Base-by-base conservation (phyloP, 2,329 filamentous ascomycete genomes). In the Ophiocordyceps camponoti-floridani region DNA sequence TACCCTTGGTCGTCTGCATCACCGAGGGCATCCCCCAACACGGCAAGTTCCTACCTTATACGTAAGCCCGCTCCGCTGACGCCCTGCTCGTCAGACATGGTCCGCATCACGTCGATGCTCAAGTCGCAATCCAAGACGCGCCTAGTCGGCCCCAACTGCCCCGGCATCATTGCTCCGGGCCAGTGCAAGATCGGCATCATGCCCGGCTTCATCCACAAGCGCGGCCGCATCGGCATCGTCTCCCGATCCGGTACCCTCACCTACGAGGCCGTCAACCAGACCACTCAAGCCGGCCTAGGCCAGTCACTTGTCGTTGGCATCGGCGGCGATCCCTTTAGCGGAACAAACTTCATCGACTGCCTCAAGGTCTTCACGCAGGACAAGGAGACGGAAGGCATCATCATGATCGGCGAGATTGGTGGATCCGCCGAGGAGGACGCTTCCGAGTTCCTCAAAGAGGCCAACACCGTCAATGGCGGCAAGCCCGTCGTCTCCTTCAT, bases 171-270 rank as follows among this genome's bases (percentile, higher is more conserved):
- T 66, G 89, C 75, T 45, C 77, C 77, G 49, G 91, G 89, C 57
- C 89, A 94, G 78, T 98, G 91, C 79, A 98, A 98, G 75, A 96
- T 98, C 61, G 91, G 91, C 62, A 98, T 98, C 72, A 96, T 98
- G 91, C 63, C 91, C 52, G 91, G 91, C 58, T 95, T 96, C 76
- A 96, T 98, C 72, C 91, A 98, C 80, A 96, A 96, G 79, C 86
- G 88, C 67, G 91, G 91, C 58, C 88, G 91, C 65, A 88, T 98
- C 62, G 91, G 91, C 61, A 96, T 98, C 65, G 91, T 98, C 67
- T 95, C 88, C 57, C 84, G 91, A 58, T 96, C 91, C 60, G 91
- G 91, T 60, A 98, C 91, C 55, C 80, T 98, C 52, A 98, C 91
- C 61, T 98, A 98, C 73, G 91, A 98, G 73, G 91, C 91, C 61